Percentiles rank a stretch among this genome's conserved stretches.
Evolutionary conservation across 1,284 basidiomycete genomes (phyloP).

Genomic region (Ganoderma lucidum): DNA sequence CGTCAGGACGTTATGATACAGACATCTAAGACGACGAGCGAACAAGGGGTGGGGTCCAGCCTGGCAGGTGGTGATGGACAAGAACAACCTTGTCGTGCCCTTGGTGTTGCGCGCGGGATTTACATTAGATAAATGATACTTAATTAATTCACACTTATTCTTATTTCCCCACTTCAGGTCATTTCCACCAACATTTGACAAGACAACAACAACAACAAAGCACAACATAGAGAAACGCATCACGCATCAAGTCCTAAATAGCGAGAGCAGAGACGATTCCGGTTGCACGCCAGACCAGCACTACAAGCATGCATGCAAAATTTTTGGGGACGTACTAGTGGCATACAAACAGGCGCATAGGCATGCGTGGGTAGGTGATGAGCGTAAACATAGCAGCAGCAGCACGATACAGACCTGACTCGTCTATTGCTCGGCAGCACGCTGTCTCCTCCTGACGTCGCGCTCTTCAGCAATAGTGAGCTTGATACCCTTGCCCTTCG

Average conservation of each 20-base stretch:
- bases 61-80: not conserved
- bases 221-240: too few species aligned
- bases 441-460: slow-evolving; percentile 79
- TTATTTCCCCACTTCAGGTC: too few species aligned
- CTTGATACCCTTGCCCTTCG: slow-evolving; percentile 98
- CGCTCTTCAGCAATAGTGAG: slow-evolving; percentile 91
- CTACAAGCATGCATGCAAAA: slow-evolving; percentile 35
- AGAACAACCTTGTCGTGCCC: not conserved
- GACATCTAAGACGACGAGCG: slow-evolving; percentile 1
- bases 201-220: too few species aligned
- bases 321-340: slow-evolving; percentile 41
- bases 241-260: not conserved
- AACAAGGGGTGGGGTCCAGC: not conserved
- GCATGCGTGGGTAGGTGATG: slow-evolving; percentile 36
- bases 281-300: not conserved
- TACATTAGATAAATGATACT: not conserved
- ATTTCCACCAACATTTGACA: too few species aligned
- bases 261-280: not conserved
- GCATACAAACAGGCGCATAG: slow-evolving; percentile 63
- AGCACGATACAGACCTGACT: slow-evolving; percentile 37
- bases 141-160: not conserved
- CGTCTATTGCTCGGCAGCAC: slow-evolving; percentile 59
- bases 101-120: not conserved
- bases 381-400: slow-evolving; percentile 43
- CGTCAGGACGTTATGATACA: not conserved